Evolutionary conservation across 352 stramenopile species (phyloP), one percentile per base, ranked within the genome.

Genomic region (Paralagenidium karlingii): DNA sequence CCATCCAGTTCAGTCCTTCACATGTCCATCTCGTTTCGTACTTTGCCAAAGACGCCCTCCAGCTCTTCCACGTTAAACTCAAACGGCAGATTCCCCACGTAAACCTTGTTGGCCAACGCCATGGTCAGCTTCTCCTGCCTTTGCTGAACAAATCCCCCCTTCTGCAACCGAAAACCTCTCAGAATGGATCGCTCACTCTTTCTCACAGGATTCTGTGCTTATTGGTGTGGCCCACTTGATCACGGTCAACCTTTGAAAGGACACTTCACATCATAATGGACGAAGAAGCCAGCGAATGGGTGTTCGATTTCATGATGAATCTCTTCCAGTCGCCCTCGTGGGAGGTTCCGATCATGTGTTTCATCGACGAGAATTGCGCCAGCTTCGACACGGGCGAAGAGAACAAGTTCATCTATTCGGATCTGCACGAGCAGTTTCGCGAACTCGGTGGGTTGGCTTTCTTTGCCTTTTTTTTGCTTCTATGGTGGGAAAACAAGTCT

Each of bases 381-480:
- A 81, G 78, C 45, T 94, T 94, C 49, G 75, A 90, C 63, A 87
- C 79, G 33, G 60, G 65, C 38, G 82, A 94, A 34, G 82, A 94
- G 51, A 94, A 94, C 59, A 94, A 93, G 51, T 80, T 94, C 31
- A 49, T 78, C 21, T 90, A 94, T 68, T 84, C 71, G 43, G 68
- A 91, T 34, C 49, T 90, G 32, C 77, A 94, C 55, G 19, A 58
- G 40, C 71, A 91, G 44, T 94, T 93, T 57, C 68, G 68, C 30
- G 61, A 82, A 37, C 37, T 82, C 27, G 57, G 60, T 73, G 36
- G 16, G 46, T 44, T n/a, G 9, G 9, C 0, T 8, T 30, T 38
- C 2, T 3, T 22, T 31, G 31, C 5, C 5, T 2, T 20, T 19
- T 3, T 40, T 15, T 46, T 10, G 1, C 5, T 24, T 8, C 13